phyloP scores from a whole-genome alignment of 768 basidiomycete species.

The Pisolithus albus region DNA sequence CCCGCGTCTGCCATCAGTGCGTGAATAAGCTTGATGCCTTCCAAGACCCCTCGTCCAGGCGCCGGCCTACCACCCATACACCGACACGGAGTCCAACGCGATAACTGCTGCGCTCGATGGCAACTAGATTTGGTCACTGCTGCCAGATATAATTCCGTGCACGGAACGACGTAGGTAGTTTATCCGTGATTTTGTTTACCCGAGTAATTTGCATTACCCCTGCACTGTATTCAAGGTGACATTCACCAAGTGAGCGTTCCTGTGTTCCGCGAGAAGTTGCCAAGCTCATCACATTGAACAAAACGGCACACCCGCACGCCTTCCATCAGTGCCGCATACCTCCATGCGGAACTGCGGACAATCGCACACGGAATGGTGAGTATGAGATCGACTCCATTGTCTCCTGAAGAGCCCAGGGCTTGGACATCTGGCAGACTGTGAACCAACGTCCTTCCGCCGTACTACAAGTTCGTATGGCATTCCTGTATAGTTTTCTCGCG shows the following conservation, averaged over 20 bases:
- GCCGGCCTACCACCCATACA: slow-evolving; percentile 37
- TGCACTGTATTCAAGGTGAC: slow-evolving; percentile 38
- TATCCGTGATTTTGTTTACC: slow-evolving; percentile 31
- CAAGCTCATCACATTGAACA: slow-evolving; percentile 56
- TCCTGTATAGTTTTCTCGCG: slow-evolving; percentile 45
- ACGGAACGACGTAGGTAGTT: slow-evolving; percentile 16
- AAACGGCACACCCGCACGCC: slow-evolving; percentile 56
- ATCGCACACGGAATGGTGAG: slow-evolving; percentile 55
- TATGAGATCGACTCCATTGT: slow-evolving; percentile 53
- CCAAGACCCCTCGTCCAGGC: slow-evolving; percentile 41
- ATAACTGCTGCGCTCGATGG: slow-evolving; percentile 34
- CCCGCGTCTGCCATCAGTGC: slow-evolving; percentile 19
- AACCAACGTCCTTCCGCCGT: slow-evolving; percentile 37
- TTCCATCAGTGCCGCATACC: slow-evolving; percentile 49
- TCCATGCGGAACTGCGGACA: slow-evolving; percentile 52
- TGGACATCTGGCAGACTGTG: slow-evolving; percentile 23
- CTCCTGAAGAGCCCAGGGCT: slow-evolving; percentile 19
- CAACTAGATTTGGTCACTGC: no score
- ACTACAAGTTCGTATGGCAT: slow-evolving; percentile 44
- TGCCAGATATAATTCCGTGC: no score
- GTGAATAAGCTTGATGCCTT: slow-evolving; percentile 38
- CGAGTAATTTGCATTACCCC: slow-evolving; percentile 40
- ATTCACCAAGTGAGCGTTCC: background rate
- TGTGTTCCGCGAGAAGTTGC: background rate
- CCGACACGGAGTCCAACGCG: slow-evolving; percentile 38